Base-by-base conservation (phyloP, 768 basidiomycete species). In the Tulasnella sp. region DNA sequence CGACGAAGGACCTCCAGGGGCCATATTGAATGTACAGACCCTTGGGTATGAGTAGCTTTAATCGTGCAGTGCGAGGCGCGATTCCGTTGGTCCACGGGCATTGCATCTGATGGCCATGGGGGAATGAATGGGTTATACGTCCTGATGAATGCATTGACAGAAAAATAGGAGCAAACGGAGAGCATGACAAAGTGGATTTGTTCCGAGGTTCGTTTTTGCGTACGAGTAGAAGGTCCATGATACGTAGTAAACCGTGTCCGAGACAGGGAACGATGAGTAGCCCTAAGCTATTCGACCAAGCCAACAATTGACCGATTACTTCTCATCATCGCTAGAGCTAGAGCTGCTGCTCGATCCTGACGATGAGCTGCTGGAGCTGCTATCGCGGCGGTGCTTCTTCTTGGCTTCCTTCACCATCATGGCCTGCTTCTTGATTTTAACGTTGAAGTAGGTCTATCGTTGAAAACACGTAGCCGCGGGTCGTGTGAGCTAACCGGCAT, bases 371-470 rank as follows among this genome's bases (percentile, higher is more conserved):
- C 54, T 54, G 54, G 54, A 54, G 54, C 54, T 54, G 24, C 22
- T 22, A 50, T 14, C 54, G 24, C n/a, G 54, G 24, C 54, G 22
- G 54, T 54, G 54, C 11, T 54, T 54, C 80, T 79, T 79, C 76
- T 72, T 64, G 41, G 77, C 79, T 11, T 73, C 81, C 16, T 80
- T 80, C 1, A 81, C 79, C 80, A 84, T 82, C 34, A 83, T 82
- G 24, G 54, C 54, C 54, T 54, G 54, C 83, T 89, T 89, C 87
- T 95, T 95, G 80, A 92, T 87, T 81, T 91, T 91, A 81, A 91
- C 89, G 84, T 94, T 95, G 87, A 94, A 92, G 84, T 91, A 89
- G 4, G 92, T 93, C 93, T 93, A 1, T 6, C 18, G 40, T 20
- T 28, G 81, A 73, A 76, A 41, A 41, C 60, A 12, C 60, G 50